A percentile compares a stretch with the other conserved stretches of the same genome.
These are phyloP conservation scores for Gastrolobium bilobum DNA, from an alignment of 306 rosid species.

Conservation along the genomic window DNA sequence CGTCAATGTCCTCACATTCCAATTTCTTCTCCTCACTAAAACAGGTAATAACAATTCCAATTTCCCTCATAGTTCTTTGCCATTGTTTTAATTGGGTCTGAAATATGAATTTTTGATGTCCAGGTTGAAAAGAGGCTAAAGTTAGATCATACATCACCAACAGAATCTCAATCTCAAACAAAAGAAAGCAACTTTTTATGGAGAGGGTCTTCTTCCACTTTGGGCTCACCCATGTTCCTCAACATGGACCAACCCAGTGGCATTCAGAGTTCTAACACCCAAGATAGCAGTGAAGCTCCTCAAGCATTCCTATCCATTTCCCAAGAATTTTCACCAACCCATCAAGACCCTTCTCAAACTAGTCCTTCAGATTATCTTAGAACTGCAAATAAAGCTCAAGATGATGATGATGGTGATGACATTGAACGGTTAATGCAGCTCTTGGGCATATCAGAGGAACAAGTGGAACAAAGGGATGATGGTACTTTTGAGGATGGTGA, in stretches of 20 bases:
- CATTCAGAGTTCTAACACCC: conserved; percentile 33
- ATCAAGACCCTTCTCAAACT: conserved; percentile 50
- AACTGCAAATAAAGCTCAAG: conserved; percentile 38
- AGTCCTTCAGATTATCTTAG: conserved; percentile 18
- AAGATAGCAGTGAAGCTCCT: conserved; percentile 69
- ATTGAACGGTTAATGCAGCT: conserved; percentile 66
- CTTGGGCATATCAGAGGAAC: conserved; percentile 62
- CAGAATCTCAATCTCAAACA: conserved; percentile 11
- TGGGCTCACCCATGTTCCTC: conserved; percentile 71
- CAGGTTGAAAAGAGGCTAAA: conserved; percentile 88
- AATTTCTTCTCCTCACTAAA: conserved; percentile 83
- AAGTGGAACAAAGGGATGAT: conserved; percentile 35
- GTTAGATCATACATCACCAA: conserved; percentile 54
- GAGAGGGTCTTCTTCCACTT: conserved; percentile 37
- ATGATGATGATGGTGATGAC: conserved; percentile 59
- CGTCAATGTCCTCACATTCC: conserved; percentile 58
- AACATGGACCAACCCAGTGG: conserved; percentile 52
- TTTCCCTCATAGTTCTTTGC: background rate
- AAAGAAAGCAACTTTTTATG: conserved; percentile 41
- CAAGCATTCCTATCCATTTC: conserved; percentile 69
- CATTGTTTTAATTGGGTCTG: background rate
- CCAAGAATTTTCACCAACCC: conserved; percentile 54
- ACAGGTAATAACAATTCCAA: conserved; percentile 56
- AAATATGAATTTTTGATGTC: background rate
- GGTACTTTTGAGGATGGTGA: conserved; percentile 31